phyloP scores from a whole-genome alignment of 805 yeast genomes.

The Cyberlindnera suaveolens region DNA sequence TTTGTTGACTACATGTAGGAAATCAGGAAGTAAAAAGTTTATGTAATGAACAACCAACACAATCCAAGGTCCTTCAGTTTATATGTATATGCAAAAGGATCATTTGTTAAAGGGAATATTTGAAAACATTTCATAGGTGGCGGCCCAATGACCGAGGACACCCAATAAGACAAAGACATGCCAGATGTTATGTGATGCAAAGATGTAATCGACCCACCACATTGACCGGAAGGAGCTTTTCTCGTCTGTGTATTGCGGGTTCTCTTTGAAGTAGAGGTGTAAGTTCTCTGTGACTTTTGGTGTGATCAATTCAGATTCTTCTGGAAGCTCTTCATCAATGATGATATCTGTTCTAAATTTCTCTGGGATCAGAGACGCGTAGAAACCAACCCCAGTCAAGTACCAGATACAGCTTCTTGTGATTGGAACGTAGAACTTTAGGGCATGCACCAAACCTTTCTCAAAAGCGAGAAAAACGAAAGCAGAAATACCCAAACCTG shows the following conservation, averaged over 20 bases:
- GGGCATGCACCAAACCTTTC: constrained; percentile 49
- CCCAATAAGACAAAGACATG: constrained; percentile 88
- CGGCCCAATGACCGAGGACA: constrained; percentile 80
- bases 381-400: constrained; percentile 75
- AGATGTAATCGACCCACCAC: constrained; percentile 80
- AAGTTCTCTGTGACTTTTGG: constrained; percentile 26
- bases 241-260: constrained; percentile 30
- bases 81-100: background rate
- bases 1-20: background rate
- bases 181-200: constrained; percentile 88
- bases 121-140: constrained; percentile 65
- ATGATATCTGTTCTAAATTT: constrained; percentile 71
- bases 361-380: constrained; percentile 86
- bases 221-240: constrained; percentile 42
- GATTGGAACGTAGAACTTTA: constrained; percentile 59
- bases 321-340: constrained; percentile 40
- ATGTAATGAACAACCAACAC: background rate
- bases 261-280: constrained; percentile 33
- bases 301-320: constrained; percentile 26
- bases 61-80: background rate
- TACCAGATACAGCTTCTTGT: constrained; percentile 71
- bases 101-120: constrained; percentile 23
- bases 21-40: background rate
- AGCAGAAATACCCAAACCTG: constrained; percentile 68
- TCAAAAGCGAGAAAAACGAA: constrained; percentile 47